Base-by-base conservation (phyloP, 208 protist genomes). In the Leishmania martiniquensis region DNA sequence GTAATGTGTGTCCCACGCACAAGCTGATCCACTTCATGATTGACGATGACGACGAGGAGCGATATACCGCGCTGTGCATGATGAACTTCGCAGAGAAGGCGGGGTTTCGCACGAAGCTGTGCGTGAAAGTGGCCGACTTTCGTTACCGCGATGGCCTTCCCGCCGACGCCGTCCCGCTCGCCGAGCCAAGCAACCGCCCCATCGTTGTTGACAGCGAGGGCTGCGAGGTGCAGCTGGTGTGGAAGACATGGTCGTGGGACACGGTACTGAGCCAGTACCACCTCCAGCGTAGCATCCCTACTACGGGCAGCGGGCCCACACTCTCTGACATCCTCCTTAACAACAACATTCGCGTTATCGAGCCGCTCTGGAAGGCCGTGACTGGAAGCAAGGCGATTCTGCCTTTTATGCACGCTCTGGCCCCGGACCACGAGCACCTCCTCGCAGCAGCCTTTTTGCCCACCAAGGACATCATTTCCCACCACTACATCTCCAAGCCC, bases 161-260 rank as follows among this genome's bases (percentile, higher is more conserved):
- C 34, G 81, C 32, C 9, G 71, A 85, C 57, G 54, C 70, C 29
- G 75, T 75, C 2, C 76, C 82, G 34, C 67, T 83, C 66, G 60
- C 77, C 29, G 59, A 67, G 42, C 76, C 72, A 69, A 86, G 71
- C 71, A 81, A 87, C 42, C 78, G 91, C 69, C 75, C 70, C 17
- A 71, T 70, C 15, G 91, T 97, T 65, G 76, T 93, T n/a, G 91
- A 95, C 74, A 67, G 75, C 32, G 90, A 95, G 32, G 84, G 85
- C 10, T 90, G 92, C 75, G 82, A 88, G 77, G 89, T 97, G 55
- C 78, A 87, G 47, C 69, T 95, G 72, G 91, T 97, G 72, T 97
- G 90, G 91, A 97, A 97, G 86, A 93, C 88, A 37, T 97, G 93
- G 91, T 93, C 89, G 42, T 97, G 93, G 90, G 90, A 91, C 76